A percentile compares a stretch with the other conserved stretches of the same genome.
Conservation (phyloP, 2,329 filamentous ascomycete species). For the Fusarium fracticaudum region DNA sequence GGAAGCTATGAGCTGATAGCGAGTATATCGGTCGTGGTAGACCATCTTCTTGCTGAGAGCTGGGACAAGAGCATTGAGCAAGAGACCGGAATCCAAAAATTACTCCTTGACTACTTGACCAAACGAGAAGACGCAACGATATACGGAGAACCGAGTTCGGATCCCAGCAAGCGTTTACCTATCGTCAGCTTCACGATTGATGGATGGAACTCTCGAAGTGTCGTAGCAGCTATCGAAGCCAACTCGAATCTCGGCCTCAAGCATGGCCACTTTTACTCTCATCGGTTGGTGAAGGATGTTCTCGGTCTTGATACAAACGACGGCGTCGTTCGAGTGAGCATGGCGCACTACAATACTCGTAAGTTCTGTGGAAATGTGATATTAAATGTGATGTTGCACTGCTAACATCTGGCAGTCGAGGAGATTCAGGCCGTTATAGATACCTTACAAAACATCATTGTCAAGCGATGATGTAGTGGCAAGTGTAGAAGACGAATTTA, state of each 20-base stretch:
- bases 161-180: conserved; percentile 63
- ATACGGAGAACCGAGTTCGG: conserved; percentile 63
- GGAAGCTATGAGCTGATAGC: conserved; percentile 76
- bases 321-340: conserved; percentile 74
- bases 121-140: conserved; percentile 63
- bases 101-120: conserved; percentile 68
- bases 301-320: conserved; percentile 64
- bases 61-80: conserved; percentile 66
- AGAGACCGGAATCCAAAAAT: conserved; percentile 67
- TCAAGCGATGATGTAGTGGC: accelerated
- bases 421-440: conserved; percentile 10
- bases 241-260: conserved; percentile 68
- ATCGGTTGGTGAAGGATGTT: conserved; percentile 68
- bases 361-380: conserved; percentile 42
- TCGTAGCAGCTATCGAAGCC: conserved; percentile 71
- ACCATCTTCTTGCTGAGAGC: conserved; percentile 63
- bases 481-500: accelerated
- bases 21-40: conserved; percentile 67
- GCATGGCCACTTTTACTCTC: conserved; percentile 76
- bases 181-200: conserved; percentile 74
- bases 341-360: conserved; percentile 79
- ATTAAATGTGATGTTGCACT: accelerated
- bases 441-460: neutral
- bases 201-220: conserved; percentile 62
- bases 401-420: neutral